A percentile compares a stretch with the other conserved stretches of the same genome.
phyloP scores from a whole-genome alignment of 2,329 filamentous ascomycete genomes.

The Talaromyces sp. region DNA sequence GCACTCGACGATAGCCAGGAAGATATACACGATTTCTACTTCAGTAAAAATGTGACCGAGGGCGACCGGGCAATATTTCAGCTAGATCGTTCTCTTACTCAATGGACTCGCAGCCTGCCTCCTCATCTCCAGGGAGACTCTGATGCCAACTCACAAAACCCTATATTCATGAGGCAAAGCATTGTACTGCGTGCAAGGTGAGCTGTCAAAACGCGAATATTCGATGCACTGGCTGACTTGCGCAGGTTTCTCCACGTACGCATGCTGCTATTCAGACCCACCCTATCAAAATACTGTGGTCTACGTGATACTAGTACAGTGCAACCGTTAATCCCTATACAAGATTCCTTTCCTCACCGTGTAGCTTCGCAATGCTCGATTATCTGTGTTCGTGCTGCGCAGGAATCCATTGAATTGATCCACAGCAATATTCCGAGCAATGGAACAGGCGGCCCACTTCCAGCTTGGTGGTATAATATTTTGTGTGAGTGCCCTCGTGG shows the following conservation, averaged over 20 bases:
- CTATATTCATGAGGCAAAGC: constrained; percentile 34
- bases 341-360: constrained; percentile 34
- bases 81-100: constrained; percentile 35
- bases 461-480: constrained; percentile 44
- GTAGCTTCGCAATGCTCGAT: constrained; percentile 39
- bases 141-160: constrained; percentile 10
- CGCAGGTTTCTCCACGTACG: constrained; percentile 37
- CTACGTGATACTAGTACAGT: constrained; percentile 24
- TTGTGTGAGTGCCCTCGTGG: constrained; percentile 30
- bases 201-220: neutral
- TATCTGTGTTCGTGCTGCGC: constrained; percentile 39
- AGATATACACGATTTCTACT: constrained; percentile 33
- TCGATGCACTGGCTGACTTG: neutral
- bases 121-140: constrained; percentile 25
- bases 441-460: constrained; percentile 32
- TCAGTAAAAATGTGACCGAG: constrained; percentile 25
- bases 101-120: constrained; percentile 35
- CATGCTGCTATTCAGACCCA: constrained; percentile 37
- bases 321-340: constrained; percentile 23
- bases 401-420: constrained; percentile 37
- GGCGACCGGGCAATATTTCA: constrained; percentile 37
- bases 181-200: constrained; percentile 38
- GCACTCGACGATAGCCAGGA: constrained; percentile 26
- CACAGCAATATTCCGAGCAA: constrained; percentile 31
- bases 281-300: constrained; percentile 36